Evolutionary conservation across 2,329 filamentous ascomycete species (phyloP), one percentile per base, ranked within the genome.

Genomic region (Fusarium equiseti): DNA sequence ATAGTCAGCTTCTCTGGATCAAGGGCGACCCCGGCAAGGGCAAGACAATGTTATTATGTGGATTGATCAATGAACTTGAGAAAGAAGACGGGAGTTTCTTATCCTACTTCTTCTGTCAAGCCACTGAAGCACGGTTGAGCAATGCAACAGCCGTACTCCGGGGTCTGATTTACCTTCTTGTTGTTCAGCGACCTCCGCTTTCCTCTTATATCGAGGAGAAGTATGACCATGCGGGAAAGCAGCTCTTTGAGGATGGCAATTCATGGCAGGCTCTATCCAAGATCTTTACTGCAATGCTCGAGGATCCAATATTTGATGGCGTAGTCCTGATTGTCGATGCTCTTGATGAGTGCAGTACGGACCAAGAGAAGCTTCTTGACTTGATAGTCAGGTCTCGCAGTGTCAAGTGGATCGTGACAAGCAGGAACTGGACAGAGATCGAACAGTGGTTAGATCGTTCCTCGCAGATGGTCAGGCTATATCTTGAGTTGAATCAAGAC

Each of bases 31-130:
- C 81, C 0, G 82, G 82, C 4, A 84, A 81, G 38, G 82, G 82
- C 5, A 85, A 84, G 68, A 84, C 81, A 0, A 84, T 84, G 80
- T 66, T 83, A 1, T 53, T 84, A 0, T 80, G 77, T 15, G 79
- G 81, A 4, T 78, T 83, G 29, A 78, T 83, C 13, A 11, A 20
- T 1, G n/a, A 44, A 13, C n/a, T 44, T 2, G 0, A 24, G 3
- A 44, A 10, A 16, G 20, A 44, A 24, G 9, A 20, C 5, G 1
- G 1, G 1, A 10, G 15, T 0, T 4, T 24, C 2, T 4, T 44
- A 5, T 44, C 42, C 15, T 44, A 44, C 2, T 44, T 44, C 42
- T 44, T 44, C 2, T 44, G 42, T 0, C 42, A 44, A 24, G 42
- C 42, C 42, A 44, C n/a, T 3, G 20, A 44, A 16, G 12, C 42